phyloP scores from a whole-genome alignment of 129 eudicot species.

The Lonicera japonica region DNA sequence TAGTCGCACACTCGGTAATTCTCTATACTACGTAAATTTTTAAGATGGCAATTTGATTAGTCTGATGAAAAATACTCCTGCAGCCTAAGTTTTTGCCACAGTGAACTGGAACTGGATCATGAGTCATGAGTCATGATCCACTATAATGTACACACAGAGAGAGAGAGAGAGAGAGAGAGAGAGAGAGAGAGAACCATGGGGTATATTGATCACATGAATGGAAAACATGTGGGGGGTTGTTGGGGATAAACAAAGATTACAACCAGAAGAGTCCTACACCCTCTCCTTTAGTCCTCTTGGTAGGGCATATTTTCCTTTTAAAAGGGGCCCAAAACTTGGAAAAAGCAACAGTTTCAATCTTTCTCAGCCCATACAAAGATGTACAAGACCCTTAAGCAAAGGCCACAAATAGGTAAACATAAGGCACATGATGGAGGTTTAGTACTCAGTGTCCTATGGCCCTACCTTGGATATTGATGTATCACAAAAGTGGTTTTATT shows the following conservation, averaged over 20 bases:
- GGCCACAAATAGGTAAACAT: not conserved
- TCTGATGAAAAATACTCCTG: no score
- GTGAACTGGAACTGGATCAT: not conserved
- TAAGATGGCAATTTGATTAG: no score
- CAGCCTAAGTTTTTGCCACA: not conserved
- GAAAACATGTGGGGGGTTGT: not conserved
- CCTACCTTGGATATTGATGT: not conserved
- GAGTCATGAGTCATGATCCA: not conserved
- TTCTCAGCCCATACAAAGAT: not conserved
- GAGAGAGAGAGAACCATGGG: not conserved
- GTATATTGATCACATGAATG: not conserved
- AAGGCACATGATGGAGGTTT: not conserved
- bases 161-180: no score
- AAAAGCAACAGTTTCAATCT: no score
- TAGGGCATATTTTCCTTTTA: not conserved
- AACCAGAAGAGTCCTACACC: not conserved
- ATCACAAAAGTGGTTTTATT: not conserved
- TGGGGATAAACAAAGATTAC: not conserved
- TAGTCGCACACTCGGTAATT: no score
- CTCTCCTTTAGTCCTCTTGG: not conserved
- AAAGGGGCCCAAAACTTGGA: not conserved
- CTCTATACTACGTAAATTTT: no score
- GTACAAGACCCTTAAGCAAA: not conserved
- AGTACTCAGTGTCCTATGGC: not conserved
- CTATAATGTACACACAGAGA: not conserved